Base-by-base conservation (phyloP, 108 stramenopile species). In the Pseudonitzschia pungens region DNA sequence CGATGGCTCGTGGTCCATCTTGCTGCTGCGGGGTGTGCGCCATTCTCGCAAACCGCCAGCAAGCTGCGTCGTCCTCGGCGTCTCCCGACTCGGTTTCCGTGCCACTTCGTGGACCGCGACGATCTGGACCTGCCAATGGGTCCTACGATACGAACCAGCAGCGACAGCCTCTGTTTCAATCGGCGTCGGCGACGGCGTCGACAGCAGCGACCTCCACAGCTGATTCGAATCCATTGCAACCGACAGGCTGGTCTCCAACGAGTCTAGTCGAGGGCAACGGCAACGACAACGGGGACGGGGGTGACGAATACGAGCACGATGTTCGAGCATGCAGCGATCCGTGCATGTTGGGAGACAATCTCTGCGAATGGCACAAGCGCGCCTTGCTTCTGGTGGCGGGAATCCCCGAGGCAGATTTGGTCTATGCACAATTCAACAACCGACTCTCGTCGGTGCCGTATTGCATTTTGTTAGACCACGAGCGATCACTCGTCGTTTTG, bases 391-490 rank as follows among this genome's bases (percentile, higher is more conserved):
- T 90, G 7, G 89, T 87, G 22, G 87, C 90, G 11, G 82, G 82
- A 16, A 71, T 97, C 14, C 81, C 90, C 31, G 83, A 84, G 44
- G 72, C 85, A 24, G 96, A 98, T 73, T 71, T 98, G 65, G 90
- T 94, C 4, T 95, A 97, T 71, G 96, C 94, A 20, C 85, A 92
- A 40, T 94, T 98, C 63, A 69, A 77, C 48, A 87, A 90, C 67
- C 80, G 84, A 0, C 88, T 95, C 21, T 69, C 73, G 24, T 78
- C 92, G 65, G 94, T 90, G 14, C 98, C 98, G 0, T 98, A 97
- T 75, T 95, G 87, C 71, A 93, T 98, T 32, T 63, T 99, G 22
- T 70, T 97, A 59, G 98, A 99, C 75, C 92, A 92, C 65, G 81
- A 80, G 53, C 90, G 86, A 84, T 71, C 89, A 68, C 75, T 84